Evolutionary conservation across 2,329 filamentous ascomycete species (phyloP), one percentile per base, ranked within the genome.

Genomic region (Phialophora verrucosa): DNA sequence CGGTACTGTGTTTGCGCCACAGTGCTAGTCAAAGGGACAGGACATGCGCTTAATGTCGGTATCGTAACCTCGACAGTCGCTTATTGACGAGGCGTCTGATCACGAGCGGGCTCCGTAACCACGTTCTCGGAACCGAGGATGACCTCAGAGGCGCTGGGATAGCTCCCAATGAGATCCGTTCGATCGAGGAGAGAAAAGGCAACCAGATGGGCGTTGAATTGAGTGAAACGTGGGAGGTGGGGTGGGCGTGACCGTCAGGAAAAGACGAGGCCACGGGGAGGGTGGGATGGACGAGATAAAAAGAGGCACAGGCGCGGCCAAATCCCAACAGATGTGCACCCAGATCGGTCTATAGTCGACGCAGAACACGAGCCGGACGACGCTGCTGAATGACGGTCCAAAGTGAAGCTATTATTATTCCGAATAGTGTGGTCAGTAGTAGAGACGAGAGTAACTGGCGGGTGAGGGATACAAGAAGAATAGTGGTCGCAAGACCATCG

Each of bases 151-250:
- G 51, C 47, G 51, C 20, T 54, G 35, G 17, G 47, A 54, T 50
- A 38, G 17, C 25, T 49, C 58, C 53, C 54, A 58, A 57, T 65
- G 49, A 42, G 63, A 44, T 27, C 17, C 35, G n/a, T 11, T 31
- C 47, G 59, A 53, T 44, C 59, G 29, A 32, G 20, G 23, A 29
- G 59, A 25, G 54, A 32, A 50, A 32, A 62, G 59, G 63, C 58
- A 65, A 54, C 59, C 63, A 56, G 59, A 62, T 29, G 59, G 63
- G 63, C 59, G 54, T 60, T n/a, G 59, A 42, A 7, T 31, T 51
- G 63, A 57, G 58, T 29, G 59, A 58, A 58, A 49, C 59, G 63
- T 65, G 63, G 63, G 63, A 58, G 63, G 63, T 62, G 63, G 63
- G 63, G 59, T 31, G 25, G 38, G 61, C 42, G 42, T 29, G 61